These are phyloP conservation scores for Ambrosiella cleistominuta DNA, from an alignment of 2,329 filamentous ascomycete species.

Conservation along the genomic window DNA sequence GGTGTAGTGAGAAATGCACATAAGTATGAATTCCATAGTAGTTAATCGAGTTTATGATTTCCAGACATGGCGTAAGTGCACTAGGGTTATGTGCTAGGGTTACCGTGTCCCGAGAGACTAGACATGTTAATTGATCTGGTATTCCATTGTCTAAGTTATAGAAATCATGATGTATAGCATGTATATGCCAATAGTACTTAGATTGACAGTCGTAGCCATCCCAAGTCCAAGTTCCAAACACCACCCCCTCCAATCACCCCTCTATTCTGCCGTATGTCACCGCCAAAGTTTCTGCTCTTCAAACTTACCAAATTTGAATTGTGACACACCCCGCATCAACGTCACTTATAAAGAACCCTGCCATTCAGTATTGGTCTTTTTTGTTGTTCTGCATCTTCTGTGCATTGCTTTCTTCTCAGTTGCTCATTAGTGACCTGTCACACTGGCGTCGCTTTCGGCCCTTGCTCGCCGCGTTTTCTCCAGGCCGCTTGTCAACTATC, in stretches of 20 bases:
- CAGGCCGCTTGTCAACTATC: not conserved
- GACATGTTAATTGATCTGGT: too few relatives aligned
- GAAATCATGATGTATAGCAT: too few relatives aligned
- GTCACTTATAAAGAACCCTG: not conserved
- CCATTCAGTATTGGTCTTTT: too few relatives aligned
- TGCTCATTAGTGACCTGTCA: not conserved
- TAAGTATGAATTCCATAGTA: not conserved
- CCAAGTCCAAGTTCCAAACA: not conserved
- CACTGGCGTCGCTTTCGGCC: not conserved
- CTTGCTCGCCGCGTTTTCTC: not conserved
- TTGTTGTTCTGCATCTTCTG: too few relatives aligned
- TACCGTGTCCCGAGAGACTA: too few relatives aligned
- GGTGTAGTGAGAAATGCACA: not conserved
- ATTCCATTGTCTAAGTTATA: too few relatives aligned
- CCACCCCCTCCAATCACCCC: not conserved
- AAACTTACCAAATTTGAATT: not conserved
- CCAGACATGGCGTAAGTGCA: too few relatives aligned
- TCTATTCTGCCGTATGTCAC: conserved; percentile 18
- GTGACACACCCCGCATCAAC: not conserved
- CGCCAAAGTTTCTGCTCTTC: conserved; percentile 16
- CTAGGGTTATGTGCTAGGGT: too few relatives aligned
- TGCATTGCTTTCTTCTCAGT: not conserved
- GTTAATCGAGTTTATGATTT: too few relatives aligned
- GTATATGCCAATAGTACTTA: too few relatives aligned
- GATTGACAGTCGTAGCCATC: too few relatives aligned